Percentiles rank a stretch among this genome's conserved stretches.
These are phyloP conservation scores for Diaporthe humulicola DNA, from an alignment of 2,329 filamentous ascomycete species.

Conservation along the genomic window DNA sequence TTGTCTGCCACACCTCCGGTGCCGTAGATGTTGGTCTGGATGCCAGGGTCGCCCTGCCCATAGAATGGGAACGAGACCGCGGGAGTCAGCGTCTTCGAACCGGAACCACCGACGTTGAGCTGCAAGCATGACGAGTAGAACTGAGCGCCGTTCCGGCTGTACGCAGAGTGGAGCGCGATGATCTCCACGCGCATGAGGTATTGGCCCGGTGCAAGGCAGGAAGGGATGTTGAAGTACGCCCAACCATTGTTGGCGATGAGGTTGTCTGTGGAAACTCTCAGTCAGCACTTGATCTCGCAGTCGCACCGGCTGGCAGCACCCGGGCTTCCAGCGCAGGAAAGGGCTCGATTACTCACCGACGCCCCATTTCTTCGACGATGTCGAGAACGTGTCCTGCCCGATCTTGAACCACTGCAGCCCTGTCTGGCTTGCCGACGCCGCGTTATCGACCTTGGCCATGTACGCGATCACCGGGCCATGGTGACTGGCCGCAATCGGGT, in stretches of 20 bases:
- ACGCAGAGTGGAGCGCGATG: slow-evolving; percentile 65
- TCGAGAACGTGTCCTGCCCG: slow-evolving; percentile 62
- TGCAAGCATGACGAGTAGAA: slow-evolving; percentile 61
- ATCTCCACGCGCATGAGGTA: slow-evolving; percentile 69
- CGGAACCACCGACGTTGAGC: slow-evolving; percentile 55
- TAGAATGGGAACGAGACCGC: slow-evolving; percentile 63
- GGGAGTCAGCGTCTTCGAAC: slow-evolving; percentile 48
- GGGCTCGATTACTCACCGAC: slow-evolving; percentile 46
- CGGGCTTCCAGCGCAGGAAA: neutral
- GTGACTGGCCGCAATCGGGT: slow-evolving; percentile 68
- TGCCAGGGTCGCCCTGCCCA: slow-evolving; percentile 57
- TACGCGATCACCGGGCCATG: slow-evolving; percentile 68
- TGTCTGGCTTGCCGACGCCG: slow-evolving; percentile 56
- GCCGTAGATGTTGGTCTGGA: slow-evolving; percentile 63
- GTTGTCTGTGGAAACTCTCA: slow-evolving; percentile 48
- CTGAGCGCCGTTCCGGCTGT: slow-evolving; percentile 52
- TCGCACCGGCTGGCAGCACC: neutral
- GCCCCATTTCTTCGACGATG: slow-evolving; percentile 59
- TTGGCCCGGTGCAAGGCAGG: slow-evolving; percentile 64
- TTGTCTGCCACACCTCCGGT: slow-evolving; percentile 56
- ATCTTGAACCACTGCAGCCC: slow-evolving; percentile 69
- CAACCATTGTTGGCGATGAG: slow-evolving; percentile 59
- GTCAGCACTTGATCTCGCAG: neutral
- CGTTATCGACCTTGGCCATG: slow-evolving; percentile 66
- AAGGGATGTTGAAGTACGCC: slow-evolving; percentile 63